Evolutionary conservation across 257 asterid species (phyloP).

Genomic region (Orobanche coerulescens): DNA sequence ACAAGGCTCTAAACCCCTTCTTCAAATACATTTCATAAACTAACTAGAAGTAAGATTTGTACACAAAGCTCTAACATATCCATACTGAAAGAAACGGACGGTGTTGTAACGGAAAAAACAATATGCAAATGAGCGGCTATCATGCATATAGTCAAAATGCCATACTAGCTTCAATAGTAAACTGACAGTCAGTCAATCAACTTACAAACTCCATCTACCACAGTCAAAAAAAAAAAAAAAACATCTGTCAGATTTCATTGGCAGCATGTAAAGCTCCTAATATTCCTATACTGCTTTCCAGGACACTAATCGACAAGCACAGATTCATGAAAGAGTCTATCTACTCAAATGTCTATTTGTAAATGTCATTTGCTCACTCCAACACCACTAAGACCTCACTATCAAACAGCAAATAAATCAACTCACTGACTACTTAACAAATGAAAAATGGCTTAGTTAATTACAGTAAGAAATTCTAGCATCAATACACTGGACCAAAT

Average conservation of each 20-base stretch:
- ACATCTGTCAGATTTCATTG: neutral
- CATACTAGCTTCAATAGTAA: neutral
- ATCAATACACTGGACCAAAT: neutral
- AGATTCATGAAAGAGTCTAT: neutral
- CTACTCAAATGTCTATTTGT: neutral
- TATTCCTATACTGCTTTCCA: neutral
- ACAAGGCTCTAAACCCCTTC: neutral
- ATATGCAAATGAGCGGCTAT: neutral
- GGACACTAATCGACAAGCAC: neutral
- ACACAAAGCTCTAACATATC: neutral
- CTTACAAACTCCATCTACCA: neutral
- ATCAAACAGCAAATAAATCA: neutral
- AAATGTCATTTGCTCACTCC: neutral
- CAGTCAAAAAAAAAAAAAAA: too few relatives aligned
- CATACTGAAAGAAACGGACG: neutral
- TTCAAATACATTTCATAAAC: neutral
- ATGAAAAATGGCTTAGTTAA: neutral
- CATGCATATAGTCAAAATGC: neutral
- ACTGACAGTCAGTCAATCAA: neutral
- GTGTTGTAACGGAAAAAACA: neutral
- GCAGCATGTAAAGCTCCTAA: neutral
- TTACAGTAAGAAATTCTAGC: neutral
- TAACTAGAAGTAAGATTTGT: neutral
- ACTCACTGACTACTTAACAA: neutral
- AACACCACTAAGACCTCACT: neutral